These are phyloP conservation scores for Ormosia semicastrata DNA, from an alignment of 306 rosid genomes.

Conservation along the genomic window DNA sequence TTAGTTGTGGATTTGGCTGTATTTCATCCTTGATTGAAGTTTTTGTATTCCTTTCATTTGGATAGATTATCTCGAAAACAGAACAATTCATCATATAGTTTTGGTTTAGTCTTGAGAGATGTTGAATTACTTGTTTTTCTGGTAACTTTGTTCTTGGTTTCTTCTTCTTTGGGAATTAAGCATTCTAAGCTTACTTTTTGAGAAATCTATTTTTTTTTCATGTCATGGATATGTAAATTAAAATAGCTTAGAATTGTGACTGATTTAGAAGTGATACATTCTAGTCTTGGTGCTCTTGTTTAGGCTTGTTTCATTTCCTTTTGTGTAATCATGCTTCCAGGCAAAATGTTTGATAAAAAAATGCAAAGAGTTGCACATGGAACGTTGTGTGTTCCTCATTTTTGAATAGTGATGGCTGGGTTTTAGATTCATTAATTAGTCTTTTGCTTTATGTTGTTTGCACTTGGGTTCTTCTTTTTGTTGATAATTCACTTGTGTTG, in stretches of 20 bases:
- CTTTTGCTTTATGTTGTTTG: too few species aligned
- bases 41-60: background rate
- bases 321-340: too few species aligned
- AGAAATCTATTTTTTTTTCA: too few species aligned
- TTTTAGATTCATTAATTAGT: background rate
- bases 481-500: too few species aligned
- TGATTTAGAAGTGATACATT: too few species aligned
- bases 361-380: background rate
- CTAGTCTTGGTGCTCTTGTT: too few species aligned
- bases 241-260: too few species aligned
- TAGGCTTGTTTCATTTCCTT: too few species aligned
- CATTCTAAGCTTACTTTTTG: too few species aligned
- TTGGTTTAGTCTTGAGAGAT: background rate
- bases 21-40: background rate
- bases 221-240: too few species aligned
- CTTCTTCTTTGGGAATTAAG: too few species aligned
- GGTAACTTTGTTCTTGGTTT: background rate
- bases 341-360: background rate
- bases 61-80: background rate
- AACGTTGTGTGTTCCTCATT: background rate
- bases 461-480: too few species aligned
- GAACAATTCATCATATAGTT: background rate
- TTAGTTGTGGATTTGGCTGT: background rate
- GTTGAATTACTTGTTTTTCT: background rate
- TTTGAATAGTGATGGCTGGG: background rate